These are phyloP conservation scores for Saccharomyces hybrid DNA, from an alignment of 1,139 yeast genomes.

Conservation along the genomic window DNA sequence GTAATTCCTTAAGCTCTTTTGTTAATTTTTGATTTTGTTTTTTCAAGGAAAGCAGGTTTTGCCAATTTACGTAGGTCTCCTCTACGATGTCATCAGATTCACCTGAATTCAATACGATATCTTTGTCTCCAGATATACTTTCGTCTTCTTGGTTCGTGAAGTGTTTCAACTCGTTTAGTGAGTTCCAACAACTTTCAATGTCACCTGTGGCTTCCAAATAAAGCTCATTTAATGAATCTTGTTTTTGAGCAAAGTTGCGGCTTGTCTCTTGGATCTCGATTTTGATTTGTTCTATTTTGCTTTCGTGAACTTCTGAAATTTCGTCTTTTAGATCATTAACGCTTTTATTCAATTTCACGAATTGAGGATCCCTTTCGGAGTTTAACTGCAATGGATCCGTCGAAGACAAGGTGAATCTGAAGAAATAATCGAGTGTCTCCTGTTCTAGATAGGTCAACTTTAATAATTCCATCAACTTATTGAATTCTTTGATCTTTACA, in stretches of 20 bases:
- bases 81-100: conserved; percentile 4
- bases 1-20: conserved; percentile 1
- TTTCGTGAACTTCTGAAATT: conserved; percentile 9
- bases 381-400: conserved; percentile 16
- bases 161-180: conserved; percentile 22
- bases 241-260: conserved; percentile 14
- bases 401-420: conserved; percentile 26
- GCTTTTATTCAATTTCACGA: conserved; percentile 14
- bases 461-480: conserved; percentile 18
- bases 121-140: neutral
- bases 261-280: conserved; percentile 13
- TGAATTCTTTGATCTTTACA: conserved; percentile 17
- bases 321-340: conserved; percentile 18
- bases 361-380: conserved; percentile 20
- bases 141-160: conserved; percentile 10
- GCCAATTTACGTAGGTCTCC: conserved; percentile 6
- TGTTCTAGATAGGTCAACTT: conserved; percentile 27
- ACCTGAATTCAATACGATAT: neutral
- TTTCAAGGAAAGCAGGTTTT: neutral
- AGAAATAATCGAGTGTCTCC: conserved; percentile 28
- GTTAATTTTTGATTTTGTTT: neutral
- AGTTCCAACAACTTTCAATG: conserved; percentile 22
- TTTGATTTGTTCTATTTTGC: conserved; percentile 16
- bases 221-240: conserved; percentile 20
- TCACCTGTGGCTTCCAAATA: conserved; percentile 20